These are phyloP conservation scores for Ensete glaucum DNA, from an alignment of 176 grass and related monocot species.

Conservation along the genomic window DNA sequence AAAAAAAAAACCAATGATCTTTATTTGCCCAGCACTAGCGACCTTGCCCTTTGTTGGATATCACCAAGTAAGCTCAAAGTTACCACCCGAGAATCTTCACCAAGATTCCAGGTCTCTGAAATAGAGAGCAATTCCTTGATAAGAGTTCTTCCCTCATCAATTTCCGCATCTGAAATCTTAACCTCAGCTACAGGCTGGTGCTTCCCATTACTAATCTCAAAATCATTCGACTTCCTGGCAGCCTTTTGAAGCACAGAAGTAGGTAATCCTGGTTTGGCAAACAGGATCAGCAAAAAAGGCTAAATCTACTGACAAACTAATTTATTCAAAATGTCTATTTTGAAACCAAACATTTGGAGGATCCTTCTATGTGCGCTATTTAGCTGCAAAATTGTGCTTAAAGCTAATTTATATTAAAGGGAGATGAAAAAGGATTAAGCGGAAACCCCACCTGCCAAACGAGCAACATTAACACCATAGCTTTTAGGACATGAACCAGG, in stretches of 20 bases:
- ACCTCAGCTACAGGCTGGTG: conserved; percentile 4
- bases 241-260: conserved; percentile 66
- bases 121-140: conserved; percentile 40
- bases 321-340: too few relatives aligned
- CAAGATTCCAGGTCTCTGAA: conserved; percentile 23
- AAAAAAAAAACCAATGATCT: neutral
- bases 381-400: too few relatives aligned
- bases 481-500: conserved; percentile 92
- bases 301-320: neutral
- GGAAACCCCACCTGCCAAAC: conserved; percentile 62
- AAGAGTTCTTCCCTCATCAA: conserved; percentile 27
- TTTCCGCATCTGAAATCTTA: conserved; percentile 5
- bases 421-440: conserved; percentile 1
- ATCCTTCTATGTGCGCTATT: too few relatives aligned
- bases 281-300: conserved; percentile 5
- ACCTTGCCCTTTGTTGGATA: conserved; percentile 47
- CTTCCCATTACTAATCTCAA: conserved; percentile 70
- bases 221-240: conserved; percentile 57
- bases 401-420: conserved; percentile 2
- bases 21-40: conserved; percentile 11
- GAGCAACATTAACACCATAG: conserved; percentile 96
- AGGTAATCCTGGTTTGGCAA: conserved; percentile 61
- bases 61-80: conserved; percentile 35
- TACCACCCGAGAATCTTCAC: conserved; percentile 23
- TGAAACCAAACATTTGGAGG: too few relatives aligned